Evolutionary conservation across 176 grass and related monocot genomes (phyloP).

Genomic region (Aegilops sharonensis): DNA sequence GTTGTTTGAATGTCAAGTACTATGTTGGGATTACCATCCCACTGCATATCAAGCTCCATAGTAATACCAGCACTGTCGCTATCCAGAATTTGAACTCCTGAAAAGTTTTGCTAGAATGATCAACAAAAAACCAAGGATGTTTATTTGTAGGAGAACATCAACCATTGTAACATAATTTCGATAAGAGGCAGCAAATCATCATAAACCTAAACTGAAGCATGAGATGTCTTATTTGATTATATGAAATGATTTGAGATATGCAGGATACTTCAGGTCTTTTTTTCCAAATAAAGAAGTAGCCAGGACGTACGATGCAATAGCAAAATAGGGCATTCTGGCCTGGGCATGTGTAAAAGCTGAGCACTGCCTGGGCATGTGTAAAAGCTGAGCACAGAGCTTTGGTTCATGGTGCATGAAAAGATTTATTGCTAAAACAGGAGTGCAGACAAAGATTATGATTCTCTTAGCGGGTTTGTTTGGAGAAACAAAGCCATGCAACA

Average conservation of each 20-base stretch:
- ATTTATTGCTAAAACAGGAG: not conserved
- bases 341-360: not conserved
- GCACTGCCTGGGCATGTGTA: not conserved
- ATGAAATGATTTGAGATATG: constrained; percentile 11
- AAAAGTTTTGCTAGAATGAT: constrained; percentile 27
- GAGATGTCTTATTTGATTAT: not conserved
- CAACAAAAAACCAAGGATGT: constrained; percentile 5
- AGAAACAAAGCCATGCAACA: constrained; percentile 7
- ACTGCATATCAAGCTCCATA: constrained; percentile 87
- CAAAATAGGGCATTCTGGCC: not conserved
- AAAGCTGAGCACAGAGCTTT: constrained; percentile 2
- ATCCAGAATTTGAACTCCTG: constrained; percentile 74
- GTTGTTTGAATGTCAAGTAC: constrained; percentile 86
- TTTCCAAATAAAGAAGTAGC: not conserved
- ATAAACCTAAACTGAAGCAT: not conserved
- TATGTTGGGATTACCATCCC: constrained; percentile 98
- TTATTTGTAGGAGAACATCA: not conserved
- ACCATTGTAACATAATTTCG: not conserved
- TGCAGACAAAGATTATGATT: not conserved
- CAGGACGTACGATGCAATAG: not conserved
- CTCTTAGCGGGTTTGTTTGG: not conserved
- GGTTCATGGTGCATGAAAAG: not conserved
- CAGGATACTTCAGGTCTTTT: not conserved
- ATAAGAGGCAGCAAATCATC: not conserved
- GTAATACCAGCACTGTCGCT: constrained; percentile 71